phyloP scores from a whole-genome alignment of 495 filamentous ascomycete species.

The Annulohypoxylon moriforme region DNA sequence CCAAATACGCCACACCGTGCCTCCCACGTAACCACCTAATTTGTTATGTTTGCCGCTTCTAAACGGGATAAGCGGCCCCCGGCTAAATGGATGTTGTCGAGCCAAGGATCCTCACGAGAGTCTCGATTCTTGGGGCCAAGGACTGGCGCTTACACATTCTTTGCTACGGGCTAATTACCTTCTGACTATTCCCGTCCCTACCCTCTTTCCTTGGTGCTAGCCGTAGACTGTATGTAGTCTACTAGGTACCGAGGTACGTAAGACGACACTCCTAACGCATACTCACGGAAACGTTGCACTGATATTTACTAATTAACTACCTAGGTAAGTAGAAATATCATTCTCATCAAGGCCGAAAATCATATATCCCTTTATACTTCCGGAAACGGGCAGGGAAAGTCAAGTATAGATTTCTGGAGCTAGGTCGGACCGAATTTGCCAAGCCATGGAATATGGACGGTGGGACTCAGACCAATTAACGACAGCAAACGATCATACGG shows the following conservation, averaged over 20 bases:
- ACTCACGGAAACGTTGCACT: conserved; percentile 8
- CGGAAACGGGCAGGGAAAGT: neutral
- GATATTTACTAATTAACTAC: neutral
- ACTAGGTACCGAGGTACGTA: neutral
- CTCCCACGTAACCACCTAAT: neutral
- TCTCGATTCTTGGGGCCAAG: conserved; percentile 24
- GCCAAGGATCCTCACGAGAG: conserved; percentile 26
- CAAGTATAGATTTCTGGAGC: neutral
- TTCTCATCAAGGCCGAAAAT: neutral
- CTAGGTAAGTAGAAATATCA: no score
- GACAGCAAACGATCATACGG: no score
- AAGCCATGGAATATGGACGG: conserved; percentile 21
- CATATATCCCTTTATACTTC: neutral
- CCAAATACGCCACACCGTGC: neutral
- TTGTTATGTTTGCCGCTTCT: conserved; percentile 23
- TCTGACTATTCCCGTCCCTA: neutral
- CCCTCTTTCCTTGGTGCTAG: neutral
- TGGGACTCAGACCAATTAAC: conserved; percentile 5
- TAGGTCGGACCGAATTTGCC: conserved; percentile 41
- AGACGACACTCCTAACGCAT: neutral
- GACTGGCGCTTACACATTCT: neutral
- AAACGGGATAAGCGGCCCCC: conserved; percentile 3
- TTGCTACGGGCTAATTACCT: neutral
- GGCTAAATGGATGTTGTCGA: conserved; percentile 34
- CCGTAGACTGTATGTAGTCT: neutral